phyloP scores from a whole-genome alignment of 495 filamentous ascomycete species.

The Penicillium subrubescens region DNA sequence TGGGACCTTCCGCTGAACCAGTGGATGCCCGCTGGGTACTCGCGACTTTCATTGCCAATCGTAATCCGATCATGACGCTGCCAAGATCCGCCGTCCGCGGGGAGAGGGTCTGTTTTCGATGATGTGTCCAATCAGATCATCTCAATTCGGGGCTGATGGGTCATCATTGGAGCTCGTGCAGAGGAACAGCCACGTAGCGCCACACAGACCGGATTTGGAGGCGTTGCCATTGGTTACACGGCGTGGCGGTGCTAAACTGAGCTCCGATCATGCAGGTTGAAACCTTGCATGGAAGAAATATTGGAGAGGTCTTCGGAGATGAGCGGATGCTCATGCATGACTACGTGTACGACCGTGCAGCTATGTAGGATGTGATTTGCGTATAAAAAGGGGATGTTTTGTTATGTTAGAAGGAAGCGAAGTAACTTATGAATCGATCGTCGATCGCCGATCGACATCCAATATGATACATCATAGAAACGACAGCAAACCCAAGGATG shows the following conservation, averaged over 20 bases:
- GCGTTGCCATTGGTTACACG: conserved; percentile 12
- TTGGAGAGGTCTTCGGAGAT: background rate
- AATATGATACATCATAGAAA: background rate
- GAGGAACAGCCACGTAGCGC: conserved; percentile 24
- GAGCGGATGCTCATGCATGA: background rate
- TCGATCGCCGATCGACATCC: background rate
- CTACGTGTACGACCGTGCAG: background rate
- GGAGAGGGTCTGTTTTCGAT: background rate
- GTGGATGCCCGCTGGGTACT: conserved; percentile 9
- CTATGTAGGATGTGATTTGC: background rate
- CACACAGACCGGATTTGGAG: conserved; percentile 21
- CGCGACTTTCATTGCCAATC: conserved; percentile 6
- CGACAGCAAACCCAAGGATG: background rate
- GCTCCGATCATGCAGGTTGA: conserved; percentile 11
- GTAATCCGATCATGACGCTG: conserved; percentile 22
- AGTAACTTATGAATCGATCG: background rate
- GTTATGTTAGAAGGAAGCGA: background rate
- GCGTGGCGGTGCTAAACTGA: conserved; percentile 28
- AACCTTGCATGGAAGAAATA: background rate
- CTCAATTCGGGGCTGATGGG: background rate
- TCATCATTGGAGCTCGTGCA: background rate
- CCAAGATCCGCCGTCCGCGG: conserved; percentile 18
- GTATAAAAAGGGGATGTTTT: background rate
- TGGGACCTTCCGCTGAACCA: background rate
- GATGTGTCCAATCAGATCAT: background rate